Conservation (phyloP, 352 stramenopile species). For the Aphanomyces stellatus region DNA sequence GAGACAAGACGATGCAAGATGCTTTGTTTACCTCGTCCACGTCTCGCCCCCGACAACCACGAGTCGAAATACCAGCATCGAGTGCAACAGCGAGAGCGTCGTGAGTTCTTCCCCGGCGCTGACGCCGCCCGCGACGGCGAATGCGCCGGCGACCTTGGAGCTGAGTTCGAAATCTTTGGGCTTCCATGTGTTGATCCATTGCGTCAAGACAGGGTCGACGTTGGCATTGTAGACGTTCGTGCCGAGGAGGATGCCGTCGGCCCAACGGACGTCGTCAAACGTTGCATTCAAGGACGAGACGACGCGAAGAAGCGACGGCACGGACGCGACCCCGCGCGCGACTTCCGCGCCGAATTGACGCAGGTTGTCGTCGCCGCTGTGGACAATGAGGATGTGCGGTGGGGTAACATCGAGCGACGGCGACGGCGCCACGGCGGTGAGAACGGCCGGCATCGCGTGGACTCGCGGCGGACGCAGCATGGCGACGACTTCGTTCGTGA, state of each 20-base stretch:
- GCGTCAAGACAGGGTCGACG: conserved; percentile 68
- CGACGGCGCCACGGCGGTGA: not conserved
- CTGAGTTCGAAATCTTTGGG: conserved; percentile 63
- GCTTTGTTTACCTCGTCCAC: conserved; percentile 43
- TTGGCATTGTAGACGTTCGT: conserved; percentile 84
- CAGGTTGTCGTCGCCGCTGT: not conserved
- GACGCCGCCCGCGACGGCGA: conserved; percentile 75
- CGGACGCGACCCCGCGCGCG: not conserved
- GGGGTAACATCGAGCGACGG: not conserved
- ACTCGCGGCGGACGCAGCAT: not conserved
- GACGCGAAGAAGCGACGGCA: not conserved
- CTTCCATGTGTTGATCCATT: conserved; percentile 67
- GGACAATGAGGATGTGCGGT: not conserved
- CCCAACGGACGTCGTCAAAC: conserved; percentile 78
- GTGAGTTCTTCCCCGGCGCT: conserved; percentile 77
- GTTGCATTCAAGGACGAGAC: conserved; percentile 34
- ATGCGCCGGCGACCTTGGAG: conserved; percentile 76
- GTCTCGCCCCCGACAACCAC: conserved; percentile 73
- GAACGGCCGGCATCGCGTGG: not conserved
- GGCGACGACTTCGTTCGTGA: not conserved
- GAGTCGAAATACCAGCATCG: conserved; percentile 84
- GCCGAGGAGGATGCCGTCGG: conserved; percentile 76
- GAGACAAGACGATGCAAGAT: not conserved
- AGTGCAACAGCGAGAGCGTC: conserved; percentile 79
- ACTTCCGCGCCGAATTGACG: not conserved